phyloP scores from a whole-genome alignment of 768 basidiomycete species.

The Boletales sp. region DNA sequence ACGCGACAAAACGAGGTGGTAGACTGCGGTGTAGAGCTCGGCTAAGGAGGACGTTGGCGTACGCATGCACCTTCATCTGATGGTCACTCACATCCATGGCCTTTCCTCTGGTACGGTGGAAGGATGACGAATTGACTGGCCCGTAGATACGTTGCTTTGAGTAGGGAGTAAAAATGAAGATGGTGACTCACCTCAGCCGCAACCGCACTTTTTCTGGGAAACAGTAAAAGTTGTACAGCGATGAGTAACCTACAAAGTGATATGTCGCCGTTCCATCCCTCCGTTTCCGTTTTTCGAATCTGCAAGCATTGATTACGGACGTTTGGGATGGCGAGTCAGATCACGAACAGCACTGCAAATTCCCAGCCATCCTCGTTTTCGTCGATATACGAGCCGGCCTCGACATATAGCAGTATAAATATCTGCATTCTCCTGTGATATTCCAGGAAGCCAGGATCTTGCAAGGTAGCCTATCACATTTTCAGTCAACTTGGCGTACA shows the following conservation, averaged over 20 bases:
- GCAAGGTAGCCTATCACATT: constrained; percentile 65
- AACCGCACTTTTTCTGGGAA: constrained; percentile 89
- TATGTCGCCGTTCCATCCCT: constrained; percentile 57
- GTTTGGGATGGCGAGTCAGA: not conserved
- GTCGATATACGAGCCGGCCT: constrained; percentile 91
- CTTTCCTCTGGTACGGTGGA: constrained; percentile 83
- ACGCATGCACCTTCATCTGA: not conserved
- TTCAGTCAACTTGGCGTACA: constrained; percentile 2
- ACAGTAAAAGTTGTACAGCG: constrained; percentile 92
- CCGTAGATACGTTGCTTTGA: not conserved
- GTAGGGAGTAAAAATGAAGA: not conserved
- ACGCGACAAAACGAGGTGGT: constrained; percentile 65
- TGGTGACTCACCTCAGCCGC: constrained; percentile 65
- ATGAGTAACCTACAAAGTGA: constrained; percentile 93
- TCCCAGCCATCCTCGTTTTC: constrained; percentile 96
- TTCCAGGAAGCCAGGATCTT: constrained; percentile 84
- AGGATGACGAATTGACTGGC: constrained; percentile 90
- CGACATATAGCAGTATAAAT: constrained; percentile 92
- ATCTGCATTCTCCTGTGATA: constrained; percentile 92
- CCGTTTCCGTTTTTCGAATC: constrained; percentile 82
- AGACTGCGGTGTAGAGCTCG: constrained; percentile 82
- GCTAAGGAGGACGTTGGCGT: constrained; percentile 42
- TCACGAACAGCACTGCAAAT: constrained; percentile 77
- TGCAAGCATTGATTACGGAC: constrained; percentile 28
- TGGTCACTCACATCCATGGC: constrained; percentile 77